Evolutionary conservation across 495 filamentous ascomycete species (phyloP).

Genomic region (Rhizodiscina lignyota): DNA sequence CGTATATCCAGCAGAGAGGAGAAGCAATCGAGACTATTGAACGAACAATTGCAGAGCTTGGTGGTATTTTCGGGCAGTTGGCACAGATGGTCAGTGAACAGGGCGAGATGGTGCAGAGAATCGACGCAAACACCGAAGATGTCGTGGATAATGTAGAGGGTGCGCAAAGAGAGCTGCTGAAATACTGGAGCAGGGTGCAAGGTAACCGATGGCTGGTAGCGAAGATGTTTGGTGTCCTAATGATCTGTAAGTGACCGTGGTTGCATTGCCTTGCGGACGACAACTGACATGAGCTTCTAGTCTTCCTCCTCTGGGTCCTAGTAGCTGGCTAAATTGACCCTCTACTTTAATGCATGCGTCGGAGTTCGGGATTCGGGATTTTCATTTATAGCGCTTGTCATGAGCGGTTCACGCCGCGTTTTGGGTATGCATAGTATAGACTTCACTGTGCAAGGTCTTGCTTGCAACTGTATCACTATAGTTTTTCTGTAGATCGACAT

Average conservation of each 20-base stretch:
- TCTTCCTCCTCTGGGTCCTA: conserved; percentile 44
- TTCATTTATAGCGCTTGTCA: too few species aligned
- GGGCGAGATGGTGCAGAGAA: conserved; percentile 68
- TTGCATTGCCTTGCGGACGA: conserved; percentile 22
- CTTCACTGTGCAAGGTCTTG: too few species aligned
- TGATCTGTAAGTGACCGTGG: conserved; percentile 31
- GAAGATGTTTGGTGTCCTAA: conserved; percentile 93
- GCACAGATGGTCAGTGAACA: conserved; percentile 96
- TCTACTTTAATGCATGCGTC: too few species aligned
- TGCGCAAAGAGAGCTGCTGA: conserved; percentile 83
- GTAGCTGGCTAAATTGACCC: conserved; percentile 23
- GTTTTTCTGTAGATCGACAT: too few species aligned
- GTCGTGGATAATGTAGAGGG: conserved; percentile 95
- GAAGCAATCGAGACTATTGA: conserved; percentile 97
- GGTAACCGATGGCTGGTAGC: conserved; percentile 93
- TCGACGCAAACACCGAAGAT: conserved; percentile 86
- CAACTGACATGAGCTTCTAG: conserved; percentile 9
- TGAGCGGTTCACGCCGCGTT: too few species aligned
- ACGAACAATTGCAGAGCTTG: conserved; percentile 82
- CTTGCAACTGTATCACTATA: too few species aligned
- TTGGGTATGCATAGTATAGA: too few species aligned
- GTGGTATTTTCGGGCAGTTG: conserved; percentile 92
- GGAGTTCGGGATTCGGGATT: too few species aligned
- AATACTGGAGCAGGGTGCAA: conserved; percentile 88
- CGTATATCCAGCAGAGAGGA: conserved; percentile 82